Percentiles rank a stretch among this genome's conserved stretches.
phyloP scores from a whole-genome alignment of 192 early-diverging fungal species.

The Umbelopsis vinacea region DNA sequence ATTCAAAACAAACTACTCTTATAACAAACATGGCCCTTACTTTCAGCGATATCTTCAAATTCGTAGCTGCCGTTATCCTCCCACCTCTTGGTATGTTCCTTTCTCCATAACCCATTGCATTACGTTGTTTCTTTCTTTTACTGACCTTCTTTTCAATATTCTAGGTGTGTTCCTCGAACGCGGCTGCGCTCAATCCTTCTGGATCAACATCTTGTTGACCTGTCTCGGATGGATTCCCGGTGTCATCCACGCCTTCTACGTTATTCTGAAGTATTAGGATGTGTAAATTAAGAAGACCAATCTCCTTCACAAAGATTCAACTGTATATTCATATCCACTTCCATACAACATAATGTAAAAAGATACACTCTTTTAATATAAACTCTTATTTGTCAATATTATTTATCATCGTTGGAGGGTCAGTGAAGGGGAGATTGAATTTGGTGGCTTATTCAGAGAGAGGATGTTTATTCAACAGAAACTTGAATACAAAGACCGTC shows the following conservation, averaged over 20 bases:
- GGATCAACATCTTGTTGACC: constrained; percentile 74
- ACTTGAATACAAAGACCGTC: neutral
- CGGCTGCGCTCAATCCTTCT: constrained; percentile 58
- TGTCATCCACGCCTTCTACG: constrained; percentile 19
- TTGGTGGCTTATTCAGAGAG: neutral
- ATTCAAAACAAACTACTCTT: neutral
- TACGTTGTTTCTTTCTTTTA: too few species aligned
- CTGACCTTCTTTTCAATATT: too few species aligned
- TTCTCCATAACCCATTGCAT: too few species aligned
- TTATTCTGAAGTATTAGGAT: constrained; percentile 6
- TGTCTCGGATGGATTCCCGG: constrained; percentile 72
- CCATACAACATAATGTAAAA: too few species aligned
- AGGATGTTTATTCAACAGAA: neutral
- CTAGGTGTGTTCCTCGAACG: constrained; percentile 49
- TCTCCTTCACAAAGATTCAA: neutral
- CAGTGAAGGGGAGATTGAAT: neutral
- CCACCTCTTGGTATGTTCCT: constrained; percentile 52
- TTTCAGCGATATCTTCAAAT: constrained; percentile 52
- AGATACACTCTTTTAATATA: too few species aligned
- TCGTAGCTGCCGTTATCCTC: constrained; percentile 50
- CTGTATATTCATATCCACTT: constrained; percentile 7
- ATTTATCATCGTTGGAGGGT: too few species aligned
- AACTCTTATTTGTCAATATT: too few species aligned
- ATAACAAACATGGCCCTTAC: constrained; percentile 48
- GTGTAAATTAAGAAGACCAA: too few species aligned